Base-by-base conservation (phyloP, 169 alveolate genomes). In the Prorocentrum cordatum region DNA sequence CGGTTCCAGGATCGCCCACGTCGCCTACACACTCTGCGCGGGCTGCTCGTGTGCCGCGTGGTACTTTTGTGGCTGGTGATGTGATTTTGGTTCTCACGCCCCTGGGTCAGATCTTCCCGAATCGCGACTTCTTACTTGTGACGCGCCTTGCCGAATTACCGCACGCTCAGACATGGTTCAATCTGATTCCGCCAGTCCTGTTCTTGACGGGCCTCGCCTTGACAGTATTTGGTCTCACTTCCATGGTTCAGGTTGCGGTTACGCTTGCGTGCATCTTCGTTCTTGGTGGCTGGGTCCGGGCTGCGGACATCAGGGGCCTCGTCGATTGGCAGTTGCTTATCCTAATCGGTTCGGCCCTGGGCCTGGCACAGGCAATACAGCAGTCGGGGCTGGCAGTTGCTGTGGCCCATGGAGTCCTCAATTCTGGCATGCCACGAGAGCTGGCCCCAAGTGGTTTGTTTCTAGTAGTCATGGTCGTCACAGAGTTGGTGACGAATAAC, bases 281-380 rank as follows among this genome's bases (percentile, higher is more conserved):
- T 29, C 39, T 75, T 26, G 86, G 86, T 6, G 86, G 86, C 22
- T 75, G 86, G 86, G 54, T 75, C 59, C 50, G 54, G 38, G 86
- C 86, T 27, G 42, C 71, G 26, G 86, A 75, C 71, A 75, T 75
- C 72, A 33, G 86, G 22, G 54, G 61, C 54, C 50, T 75, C 26
- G 86, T 75, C 16, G 86, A 75, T 24, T 75, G 86, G 86, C 86
- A 75, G 72, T 72, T 75, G 61, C 59, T 75, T 58, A 75, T 75
- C 38, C 59, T 75, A 16, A 75, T 75, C 39, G 86, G 86, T 9
- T 62, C 86, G 6, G 86, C 86, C 14, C 24, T 75, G 72, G 86
- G 86, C 38, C 42, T 75, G 14, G 86, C 86, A 33, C 86, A 75
- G 86, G 86, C 86, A 24, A 75, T 75, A 72, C 6, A 70, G 22